phyloP scores from a whole-genome alignment of 2,329 filamentous ascomycete species.

The Alternaria gansuensis region DNA sequence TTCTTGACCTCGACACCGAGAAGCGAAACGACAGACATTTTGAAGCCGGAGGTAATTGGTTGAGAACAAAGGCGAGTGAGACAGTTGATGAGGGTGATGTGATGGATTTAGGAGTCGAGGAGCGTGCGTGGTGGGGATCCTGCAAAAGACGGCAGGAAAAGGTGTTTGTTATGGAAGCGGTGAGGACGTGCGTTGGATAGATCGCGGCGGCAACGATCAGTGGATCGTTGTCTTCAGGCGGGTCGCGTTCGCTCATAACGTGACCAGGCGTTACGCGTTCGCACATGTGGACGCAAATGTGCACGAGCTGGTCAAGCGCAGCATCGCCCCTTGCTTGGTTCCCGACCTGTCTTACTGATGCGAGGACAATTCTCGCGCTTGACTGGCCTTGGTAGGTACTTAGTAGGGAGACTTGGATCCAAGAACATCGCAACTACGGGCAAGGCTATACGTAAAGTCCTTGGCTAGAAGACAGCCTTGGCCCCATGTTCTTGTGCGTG shows the following conservation, averaged over 20 bases:
- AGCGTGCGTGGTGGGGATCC: conserved; percentile 17
- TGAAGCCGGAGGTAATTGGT: conserved; percentile 41
- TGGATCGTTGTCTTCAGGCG: conserved; percentile 16
- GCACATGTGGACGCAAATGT: background rate
- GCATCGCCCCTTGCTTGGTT: background rate
- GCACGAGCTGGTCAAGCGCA: background rate
- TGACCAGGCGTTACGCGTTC: conserved; percentile 32
- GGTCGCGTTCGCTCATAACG: conserved; percentile 23
- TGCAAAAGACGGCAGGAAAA: conserved; percentile 20
- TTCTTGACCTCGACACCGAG: conserved; percentile 95
- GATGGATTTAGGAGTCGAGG: conserved; percentile 6
- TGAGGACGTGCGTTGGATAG: conserved; percentile 36
- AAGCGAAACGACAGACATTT: conserved; percentile 95
- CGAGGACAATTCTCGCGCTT: background rate
- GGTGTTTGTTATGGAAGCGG: conserved; percentile 35
- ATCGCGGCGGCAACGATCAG: conserved; percentile 34
- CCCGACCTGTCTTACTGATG: background rate
- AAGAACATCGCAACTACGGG: conserved; percentile 9
- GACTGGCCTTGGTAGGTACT: conserved; percentile 1
- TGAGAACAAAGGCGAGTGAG: conserved; percentile 2
- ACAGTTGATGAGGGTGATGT: background rate
- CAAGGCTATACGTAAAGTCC: background rate
- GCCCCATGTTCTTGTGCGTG: background rate
- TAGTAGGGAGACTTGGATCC: conserved; percentile 11
- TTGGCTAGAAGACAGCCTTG: background rate